Percentiles rank a stretch among this genome's conserved stretches.
Evolutionary conservation across 2,329 filamentous ascomycete species (phyloP).

Genomic region (Phialophora tarda): DNA sequence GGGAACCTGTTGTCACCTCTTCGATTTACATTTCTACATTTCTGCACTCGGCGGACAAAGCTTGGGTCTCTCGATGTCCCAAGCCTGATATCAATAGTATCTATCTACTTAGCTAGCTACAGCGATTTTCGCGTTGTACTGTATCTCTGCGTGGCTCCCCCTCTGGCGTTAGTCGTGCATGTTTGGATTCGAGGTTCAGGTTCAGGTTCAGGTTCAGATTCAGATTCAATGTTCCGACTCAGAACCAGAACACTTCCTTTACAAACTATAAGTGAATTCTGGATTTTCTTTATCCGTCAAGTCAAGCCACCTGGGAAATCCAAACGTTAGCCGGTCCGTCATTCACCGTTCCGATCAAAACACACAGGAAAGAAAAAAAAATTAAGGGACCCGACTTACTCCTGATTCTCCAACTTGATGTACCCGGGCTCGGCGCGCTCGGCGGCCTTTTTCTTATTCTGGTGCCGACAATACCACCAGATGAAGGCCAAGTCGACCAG

Average conservation of each 20-base stretch:
- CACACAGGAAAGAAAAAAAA: not conserved
- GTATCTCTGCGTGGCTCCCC: too few relatives aligned
- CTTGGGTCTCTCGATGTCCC: too few relatives aligned
- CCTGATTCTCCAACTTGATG: constrained; percentile 68
- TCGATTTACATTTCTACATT: too few relatives aligned
- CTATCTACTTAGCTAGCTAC: too few relatives aligned
- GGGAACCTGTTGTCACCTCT: too few relatives aligned
- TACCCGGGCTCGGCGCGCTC: constrained; percentile 62
- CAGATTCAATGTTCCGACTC: too few relatives aligned
- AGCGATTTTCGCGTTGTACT: too few relatives aligned
- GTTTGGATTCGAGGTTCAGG: not conserved
- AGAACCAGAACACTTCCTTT: constrained; percentile 28
- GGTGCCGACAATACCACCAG: constrained; percentile 63
- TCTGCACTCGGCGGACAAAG: too few relatives aligned
- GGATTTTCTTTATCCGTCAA: constrained; percentile 70
- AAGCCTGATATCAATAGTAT: too few relatives aligned
- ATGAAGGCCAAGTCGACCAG: constrained; percentile 63
- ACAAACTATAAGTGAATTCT: constrained; percentile 67
- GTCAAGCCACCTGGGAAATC: constrained; percentile 54
- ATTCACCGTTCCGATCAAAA: not conserved
- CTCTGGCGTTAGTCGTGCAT: not conserved
- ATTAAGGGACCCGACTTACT: constrained; percentile 50
- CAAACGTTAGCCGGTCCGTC: not conserved
- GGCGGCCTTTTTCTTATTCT: constrained; percentile 65
- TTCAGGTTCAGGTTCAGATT: too few relatives aligned